Evolutionary conservation across 139 green algal species (phyloP).

Genomic region (Ulvella scutata): DNA sequence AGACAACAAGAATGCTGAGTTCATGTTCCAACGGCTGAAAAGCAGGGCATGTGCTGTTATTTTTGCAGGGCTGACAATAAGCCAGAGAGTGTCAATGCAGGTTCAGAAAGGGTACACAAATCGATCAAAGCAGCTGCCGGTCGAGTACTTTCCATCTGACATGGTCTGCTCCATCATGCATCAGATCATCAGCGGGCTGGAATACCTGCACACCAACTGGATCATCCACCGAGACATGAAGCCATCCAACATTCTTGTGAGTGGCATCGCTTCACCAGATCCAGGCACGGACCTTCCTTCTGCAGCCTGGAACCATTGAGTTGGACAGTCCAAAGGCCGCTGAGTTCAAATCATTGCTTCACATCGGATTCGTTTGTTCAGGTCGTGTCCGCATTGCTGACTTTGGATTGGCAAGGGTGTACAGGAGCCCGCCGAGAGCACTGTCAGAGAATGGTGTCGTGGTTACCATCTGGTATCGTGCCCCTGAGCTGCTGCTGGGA

Average conservation of each 20-base stretch:
- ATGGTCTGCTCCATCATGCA: slow-evolving; percentile 51
- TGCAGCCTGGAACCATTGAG: neutral
- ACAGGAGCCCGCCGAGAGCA: slow-evolving; percentile 25
- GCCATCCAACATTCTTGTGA: slow-evolving; percentile 62
- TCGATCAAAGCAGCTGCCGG: neutral
- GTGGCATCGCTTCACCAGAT: slow-evolving; percentile 11
- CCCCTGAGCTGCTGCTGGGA: slow-evolving; percentile 61
- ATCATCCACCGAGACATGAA: slow-evolving; percentile 68
- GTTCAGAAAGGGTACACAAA: neutral
- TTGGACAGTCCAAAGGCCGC: too few relatives aligned
- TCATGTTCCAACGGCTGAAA: too few relatives aligned
- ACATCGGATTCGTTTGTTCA: neutral
- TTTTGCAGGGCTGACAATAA: neutral
- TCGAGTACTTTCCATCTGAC: slow-evolving; percentile 11
- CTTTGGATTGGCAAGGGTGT: slow-evolving; percentile 20
- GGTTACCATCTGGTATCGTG: slow-evolving; percentile 69
- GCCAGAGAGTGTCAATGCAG: slow-evolving; percentile 23
- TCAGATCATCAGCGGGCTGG: slow-evolving; percentile 51
- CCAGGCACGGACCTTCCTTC: neutral
- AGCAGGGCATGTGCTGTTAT: neutral
- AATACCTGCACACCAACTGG: slow-evolving; percentile 52
- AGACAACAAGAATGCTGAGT: too few relatives aligned
- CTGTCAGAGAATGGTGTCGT: slow-evolving; percentile 59
- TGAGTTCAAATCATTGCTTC: too few relatives aligned
- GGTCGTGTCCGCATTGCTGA: slow-evolving; percentile 42